Evolutionary conservation across 2,329 filamentous ascomycete species (phyloP).

Genomic region (Pseudopyrenochaeta lycopersici): DNA sequence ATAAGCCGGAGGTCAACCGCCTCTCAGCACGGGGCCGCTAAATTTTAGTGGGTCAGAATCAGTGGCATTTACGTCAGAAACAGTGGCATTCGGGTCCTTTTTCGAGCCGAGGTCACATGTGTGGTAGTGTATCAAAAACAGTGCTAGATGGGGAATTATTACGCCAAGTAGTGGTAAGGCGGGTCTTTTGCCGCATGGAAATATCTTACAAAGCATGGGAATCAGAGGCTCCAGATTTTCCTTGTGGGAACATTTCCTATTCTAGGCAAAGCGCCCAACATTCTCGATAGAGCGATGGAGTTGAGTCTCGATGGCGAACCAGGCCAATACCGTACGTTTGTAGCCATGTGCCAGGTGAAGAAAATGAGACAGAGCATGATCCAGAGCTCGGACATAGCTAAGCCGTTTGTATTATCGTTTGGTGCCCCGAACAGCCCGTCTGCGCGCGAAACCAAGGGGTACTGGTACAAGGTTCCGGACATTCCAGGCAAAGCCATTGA

Average conservation of each 20-base stretch:
- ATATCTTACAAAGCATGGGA: background rate
- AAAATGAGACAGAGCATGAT: background rate
- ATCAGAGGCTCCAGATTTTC: constrained; percentile 3
- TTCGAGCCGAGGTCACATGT: too few species aligned
- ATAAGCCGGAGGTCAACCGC: too few species aligned
- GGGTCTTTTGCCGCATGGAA: too few species aligned
- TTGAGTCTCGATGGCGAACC: background rate
- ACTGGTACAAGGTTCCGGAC: background rate
- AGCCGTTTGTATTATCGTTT: constrained; percentile 3
- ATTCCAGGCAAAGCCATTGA: background rate
- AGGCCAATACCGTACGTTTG: background rate
- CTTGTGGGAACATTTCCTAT: background rate
- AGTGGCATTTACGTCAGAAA: too few species aligned
- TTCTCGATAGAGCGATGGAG: background rate
- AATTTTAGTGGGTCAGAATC: too few species aligned
- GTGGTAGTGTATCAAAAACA: too few species aligned
- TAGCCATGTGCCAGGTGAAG: background rate
- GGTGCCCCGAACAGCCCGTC: background rate
- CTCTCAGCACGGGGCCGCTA: too few species aligned
- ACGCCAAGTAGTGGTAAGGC: too few species aligned
- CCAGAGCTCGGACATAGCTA: background rate
- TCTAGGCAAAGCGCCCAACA: background rate
- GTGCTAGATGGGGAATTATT: too few species aligned
- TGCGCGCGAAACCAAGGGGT: background rate
- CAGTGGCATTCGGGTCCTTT: too few species aligned